Evolutionary conservation across 495 filamentous ascomycete genomes (phyloP), one percentile per base, ranked within the genome.

Genomic region (Xylaria palmicola): DNA sequence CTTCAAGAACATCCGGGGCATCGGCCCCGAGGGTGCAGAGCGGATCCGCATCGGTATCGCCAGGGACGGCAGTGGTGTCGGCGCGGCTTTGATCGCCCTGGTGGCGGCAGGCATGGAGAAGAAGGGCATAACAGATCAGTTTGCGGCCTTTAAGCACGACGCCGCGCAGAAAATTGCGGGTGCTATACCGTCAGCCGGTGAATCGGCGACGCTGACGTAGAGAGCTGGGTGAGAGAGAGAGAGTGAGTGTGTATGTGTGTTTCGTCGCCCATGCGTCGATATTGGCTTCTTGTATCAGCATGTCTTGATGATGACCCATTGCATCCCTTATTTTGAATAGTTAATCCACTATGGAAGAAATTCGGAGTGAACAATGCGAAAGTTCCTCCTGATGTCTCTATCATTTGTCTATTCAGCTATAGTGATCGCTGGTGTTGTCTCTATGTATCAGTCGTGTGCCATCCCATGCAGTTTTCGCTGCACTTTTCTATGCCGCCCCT

Each of bases 31-130:
- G 10, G 90, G 90, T 8, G 90, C 93, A 55, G 86, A 88, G 73
- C 88, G 85, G 72, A 84, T 97, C 62, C 81, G 90, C 41, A 96
- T 97, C 66, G 93, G 92, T 12, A 91, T 97, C 73, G 93, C 93
- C 54, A 93, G 94, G 82, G 93, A 97, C 76, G 93, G 93, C 48
- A 89, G 85, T 59, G 93, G 93, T 54, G 93, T 97, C 48, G 93
- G 93, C 27, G 93, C 93, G 8, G 93, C 93, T 49, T 73, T 97
- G 66, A 96, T 96, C 74, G 93, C 93, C 32, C 80, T 96, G 13
- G 88, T 93, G 1, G 81, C 82, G 1, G 79, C 78, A 15, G 70
- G 71, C 36, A 82, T 81, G 79, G 79, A 82, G 69, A 75, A 76
- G 69, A 69, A 65, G 49, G 53, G 47, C 20, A 48, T 65, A 22